Conservation (phyloP, 306 rosid species). For the Heteromeles arbutifolia region DNA sequence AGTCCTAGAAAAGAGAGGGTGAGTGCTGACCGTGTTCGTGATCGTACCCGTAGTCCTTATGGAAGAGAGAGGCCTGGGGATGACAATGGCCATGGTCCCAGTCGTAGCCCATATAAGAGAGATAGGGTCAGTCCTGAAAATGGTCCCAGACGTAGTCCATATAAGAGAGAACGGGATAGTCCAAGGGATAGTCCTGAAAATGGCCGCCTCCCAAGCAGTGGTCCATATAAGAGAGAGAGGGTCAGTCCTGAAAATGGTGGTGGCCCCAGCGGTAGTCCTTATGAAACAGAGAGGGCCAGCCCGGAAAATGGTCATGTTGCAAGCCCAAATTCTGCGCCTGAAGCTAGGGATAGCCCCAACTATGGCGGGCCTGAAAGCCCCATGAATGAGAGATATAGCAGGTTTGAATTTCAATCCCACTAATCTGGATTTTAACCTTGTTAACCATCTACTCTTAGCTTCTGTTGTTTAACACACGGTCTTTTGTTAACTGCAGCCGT, state of each 20-base stretch:
- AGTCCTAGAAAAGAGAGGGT: constrained; percentile 45
- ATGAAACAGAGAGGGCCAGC: constrained; percentile 35
- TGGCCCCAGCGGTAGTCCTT: constrained; percentile 37
- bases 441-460: background rate
- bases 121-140: constrained; percentile 39
- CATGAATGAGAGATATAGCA: constrained; percentile 56
- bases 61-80: constrained; percentile 32
- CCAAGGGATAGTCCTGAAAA: constrained; percentile 66
- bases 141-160: constrained; percentile 42
- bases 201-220: constrained; percentile 25
- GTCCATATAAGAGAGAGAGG: constrained; percentile 46
- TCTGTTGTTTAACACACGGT: background rate
- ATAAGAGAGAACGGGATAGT: constrained; percentile 38
- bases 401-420: constrained; percentile 36
- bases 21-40: constrained; percentile 34
- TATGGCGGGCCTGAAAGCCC: constrained; percentile 85
- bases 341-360: constrained; percentile 63
- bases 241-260: constrained; percentile 59
- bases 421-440: background rate
- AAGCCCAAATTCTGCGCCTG: constrained; percentile 46
- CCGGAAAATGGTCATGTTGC: constrained; percentile 53
- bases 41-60: constrained; percentile 39
- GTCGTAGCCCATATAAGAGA: constrained; percentile 41
- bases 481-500: constrained; percentile 35
- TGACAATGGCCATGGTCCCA: constrained; percentile 30